Base-by-base conservation (phyloP, 2,329 filamentous ascomycete species). In the Calonectria pauciramosa region DNA sequence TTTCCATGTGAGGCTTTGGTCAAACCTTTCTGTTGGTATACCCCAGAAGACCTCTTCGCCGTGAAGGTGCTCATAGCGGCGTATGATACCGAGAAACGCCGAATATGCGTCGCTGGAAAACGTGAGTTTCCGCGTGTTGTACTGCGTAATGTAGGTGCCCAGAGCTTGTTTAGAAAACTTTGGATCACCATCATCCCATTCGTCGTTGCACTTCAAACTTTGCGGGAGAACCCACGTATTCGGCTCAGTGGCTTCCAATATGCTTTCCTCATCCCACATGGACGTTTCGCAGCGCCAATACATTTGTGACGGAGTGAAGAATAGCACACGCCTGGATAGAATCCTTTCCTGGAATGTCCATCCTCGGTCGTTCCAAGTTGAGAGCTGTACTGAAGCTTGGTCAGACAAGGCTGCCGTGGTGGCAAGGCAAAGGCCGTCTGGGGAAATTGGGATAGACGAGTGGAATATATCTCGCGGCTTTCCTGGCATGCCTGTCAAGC, bases 321-420 rank as follows among this genome's bases (percentile, higher is more conserved):
- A 68, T 0, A 77, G 47, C 14, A 54, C 23, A 13, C 75, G 75
- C 2, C 75, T 49, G 8, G 75, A 77, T 0, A 77, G 23, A 26
- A 75, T 65, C 0, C 68, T 52, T 32, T 77, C 75, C 36, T 76
- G 75, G 1, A 76, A 76, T 0, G 75, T 77, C 75, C 74, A 77
- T 8, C 75, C 74, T 34, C 75, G 64, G 0, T 67, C 10, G 1
- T 65, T 71, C 76, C 71, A 78, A 5, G 4, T 20, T 11, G 66
- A 59, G 0, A 14, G 26, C 4, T 28, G 36, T 16, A 68, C 26
- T 20, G 28, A 30, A 8, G 32, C 13, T 10, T 26, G 11, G 26
- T 47, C 36, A 0, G 66, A 68, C 13, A 68, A 26, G 0, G 71
- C 23, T 0, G 73, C 75, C 0, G 47, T 71, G 14, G 72, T 68